Base-by-base conservation (phyloP, 805 yeast genomes). In the Tetrapisispora namnaoensis region DNA sequence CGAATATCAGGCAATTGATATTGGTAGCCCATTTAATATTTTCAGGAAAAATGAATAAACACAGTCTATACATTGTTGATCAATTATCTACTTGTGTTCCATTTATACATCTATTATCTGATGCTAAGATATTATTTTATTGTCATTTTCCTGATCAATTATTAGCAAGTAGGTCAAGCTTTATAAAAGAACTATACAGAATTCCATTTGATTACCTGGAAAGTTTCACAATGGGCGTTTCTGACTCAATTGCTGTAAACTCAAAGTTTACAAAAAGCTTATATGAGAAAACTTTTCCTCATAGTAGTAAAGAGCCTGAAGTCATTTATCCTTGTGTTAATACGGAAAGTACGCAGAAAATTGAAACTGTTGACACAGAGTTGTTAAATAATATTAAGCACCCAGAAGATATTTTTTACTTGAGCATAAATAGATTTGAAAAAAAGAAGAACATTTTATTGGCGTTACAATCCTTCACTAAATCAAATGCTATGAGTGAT, bases 71-170 rank as follows among this genome's bases (percentile, higher is more conserved):
- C 53, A 75, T 93, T 32, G 81, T 93, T 32, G 99, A 93, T 68
- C 97, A 91, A 65, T 73, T 93, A 49, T 80, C 96, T 2, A 81
- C 87, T 50, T 81, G 95, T 55, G 71, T 66, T 4, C 98, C 98
- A 6, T 54, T 90, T 16, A 57, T 93, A 20, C 80, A 70, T 50
- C 36, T 60, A 59, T 54, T 62, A 67, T 51, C 77, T 65, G 53
- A 53, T 47, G 48, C 65, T 8, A 77, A 78, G 45, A 74, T 86
- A 3, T 67, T 93, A 46, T 93, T 91, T 62, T 93, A 93, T 66
- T 90, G 99, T 60, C 99, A 93, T 70, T 91, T 91, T 65, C 99
- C 99, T 0, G 99, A 93, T 65, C 83, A 84, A 60, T 71, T 83
- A 44, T 69, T 91, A 40, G 83, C 96, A 0, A 69, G 70, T 18